Conservation (phyloP, 1,139 yeast genomes). For the Sugiyamaella pinicola region DNA sequence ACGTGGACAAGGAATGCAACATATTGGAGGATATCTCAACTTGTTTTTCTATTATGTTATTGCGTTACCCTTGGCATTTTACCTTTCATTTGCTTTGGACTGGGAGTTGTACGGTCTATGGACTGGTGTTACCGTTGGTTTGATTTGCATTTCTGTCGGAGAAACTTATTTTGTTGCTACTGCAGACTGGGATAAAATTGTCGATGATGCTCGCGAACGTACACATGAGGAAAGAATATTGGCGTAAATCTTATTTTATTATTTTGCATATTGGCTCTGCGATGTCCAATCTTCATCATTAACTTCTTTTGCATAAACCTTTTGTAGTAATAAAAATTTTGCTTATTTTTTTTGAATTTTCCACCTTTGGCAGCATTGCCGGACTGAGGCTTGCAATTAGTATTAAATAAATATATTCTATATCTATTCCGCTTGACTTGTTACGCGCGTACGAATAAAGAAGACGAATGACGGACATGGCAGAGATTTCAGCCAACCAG, state of each 20-base stretch:
- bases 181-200: slow-evolving; percentile 58
- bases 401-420: too few relatives aligned
- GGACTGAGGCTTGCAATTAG: too few relatives aligned
- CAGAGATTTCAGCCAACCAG: too few relatives aligned
- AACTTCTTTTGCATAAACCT: slow-evolving; percentile 1
- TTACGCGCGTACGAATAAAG: too few relatives aligned
- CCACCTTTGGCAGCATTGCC: not conserved
- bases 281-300: not conserved
- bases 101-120: slow-evolving; percentile 72
- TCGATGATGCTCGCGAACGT: slow-evolving; percentile 48
- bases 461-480: too few relatives aligned
- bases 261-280: slow-evolving; percentile 5
- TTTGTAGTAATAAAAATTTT: slow-evolving; percentile 1
- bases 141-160: slow-evolving; percentile 64
- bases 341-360: too few relatives aligned
- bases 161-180: slow-evolving; percentile 55
- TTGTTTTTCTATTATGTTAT: slow-evolving; percentile 69
- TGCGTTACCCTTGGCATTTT: slow-evolving; percentile 71
- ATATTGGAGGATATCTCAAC: slow-evolving; percentile 78
- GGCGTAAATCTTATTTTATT: slow-evolving; percentile 7
- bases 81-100: slow-evolving; percentile 58
- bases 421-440: too few relatives aligned
- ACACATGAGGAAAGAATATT: slow-evolving; percentile 22
- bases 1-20: slow-evolving; percentile 86
- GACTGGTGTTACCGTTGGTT: slow-evolving; percentile 83